Base-by-base conservation (phyloP, 2,329 filamentous ascomycete species). In the Xylaria sp. region DNA sequence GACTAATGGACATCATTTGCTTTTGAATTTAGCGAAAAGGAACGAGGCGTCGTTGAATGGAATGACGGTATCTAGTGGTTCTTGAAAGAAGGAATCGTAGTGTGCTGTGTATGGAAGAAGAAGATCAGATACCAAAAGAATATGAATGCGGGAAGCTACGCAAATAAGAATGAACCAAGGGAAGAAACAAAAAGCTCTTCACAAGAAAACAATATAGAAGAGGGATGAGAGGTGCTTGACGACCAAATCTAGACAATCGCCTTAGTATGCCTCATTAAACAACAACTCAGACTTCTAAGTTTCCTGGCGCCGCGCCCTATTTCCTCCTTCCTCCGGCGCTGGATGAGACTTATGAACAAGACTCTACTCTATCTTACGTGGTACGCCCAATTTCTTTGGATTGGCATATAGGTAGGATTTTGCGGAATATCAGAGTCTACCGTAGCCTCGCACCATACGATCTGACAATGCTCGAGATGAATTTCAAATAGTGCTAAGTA, bases 1-100 rank as follows among this genome's bases (percentile, higher is more conserved):
- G 67, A 68, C 25, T 56, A 63, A 71, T 65, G 67, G 67, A 65
- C 32, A 65, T 41, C 51, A 63, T 51, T 65, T 60, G 25, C 62
- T 57, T 64, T 61, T 64, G 28, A 44, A 63, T 23, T 18, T 44
- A 60, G 39, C 10, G 18, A 58, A 28, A 32, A 46, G 48, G 51
- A 28, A 48, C 28, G 44, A 32, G 23, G 32, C 39, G 23, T 18
- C 9, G 32, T 20, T 39, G 34, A 63, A 57, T 46, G 57, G 48
- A 66, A 13, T 37, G 59, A 34, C 52, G 23, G 63, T 46, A 48
- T 51, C 25, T 25, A 10, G 48, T 61, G 59, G 52, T 64, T 46
- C 41, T 23, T n/a, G 34, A 34, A 56, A 28, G 18, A 25, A 39
- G 25, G 46, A 59, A 41, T 44, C 64, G 48, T 56, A 44, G 58